These are phyloP conservation scores for Prosopis cineraria DNA, from an alignment of 306 rosid genomes.

Conservation along the genomic window DNA sequence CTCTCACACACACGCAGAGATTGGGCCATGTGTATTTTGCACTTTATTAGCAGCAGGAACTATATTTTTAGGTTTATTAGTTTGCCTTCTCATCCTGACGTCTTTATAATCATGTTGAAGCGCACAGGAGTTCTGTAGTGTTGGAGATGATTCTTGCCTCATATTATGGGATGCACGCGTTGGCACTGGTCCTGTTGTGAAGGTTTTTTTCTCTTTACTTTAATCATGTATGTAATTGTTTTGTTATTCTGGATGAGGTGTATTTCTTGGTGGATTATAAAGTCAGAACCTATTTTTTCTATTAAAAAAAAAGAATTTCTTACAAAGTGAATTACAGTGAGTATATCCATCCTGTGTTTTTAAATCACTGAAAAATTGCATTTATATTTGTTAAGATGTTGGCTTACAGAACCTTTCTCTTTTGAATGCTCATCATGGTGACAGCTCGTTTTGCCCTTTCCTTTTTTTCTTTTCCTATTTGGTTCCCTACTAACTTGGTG, in stretches of 20 bases:
- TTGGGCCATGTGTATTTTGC: conserved; percentile 24
- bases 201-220: conserved; percentile 52
- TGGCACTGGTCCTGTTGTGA: conserved; percentile 82
- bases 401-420: not conserved
- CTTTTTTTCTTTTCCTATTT: not conserved
- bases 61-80: conserved; percentile 3
- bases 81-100: conserved; percentile 40
- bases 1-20: not conserved
- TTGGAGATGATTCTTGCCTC: conserved; percentile 98
- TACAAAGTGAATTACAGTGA: not conserved
- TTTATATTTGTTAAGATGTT: conserved; percentile 11
- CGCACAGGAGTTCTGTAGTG: conserved; percentile 99
- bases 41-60: conserved; percentile 3
- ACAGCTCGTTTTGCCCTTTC: not conserved
- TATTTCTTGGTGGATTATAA: not conserved
- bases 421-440: not conserved
- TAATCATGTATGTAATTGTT: not conserved
- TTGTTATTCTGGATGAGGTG: conserved; percentile 17
- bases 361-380: not conserved
- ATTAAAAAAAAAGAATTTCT: not conserved
- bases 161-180: conserved; percentile 98
- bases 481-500: conserved; percentile 18
- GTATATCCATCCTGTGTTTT: conserved; percentile 10
- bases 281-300: not conserved
- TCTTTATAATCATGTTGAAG: conserved; percentile 52